Evolutionary conservation across 768 basidiomycete species (phyloP).

Genomic region (Artomyces pyxidatus): DNA sequence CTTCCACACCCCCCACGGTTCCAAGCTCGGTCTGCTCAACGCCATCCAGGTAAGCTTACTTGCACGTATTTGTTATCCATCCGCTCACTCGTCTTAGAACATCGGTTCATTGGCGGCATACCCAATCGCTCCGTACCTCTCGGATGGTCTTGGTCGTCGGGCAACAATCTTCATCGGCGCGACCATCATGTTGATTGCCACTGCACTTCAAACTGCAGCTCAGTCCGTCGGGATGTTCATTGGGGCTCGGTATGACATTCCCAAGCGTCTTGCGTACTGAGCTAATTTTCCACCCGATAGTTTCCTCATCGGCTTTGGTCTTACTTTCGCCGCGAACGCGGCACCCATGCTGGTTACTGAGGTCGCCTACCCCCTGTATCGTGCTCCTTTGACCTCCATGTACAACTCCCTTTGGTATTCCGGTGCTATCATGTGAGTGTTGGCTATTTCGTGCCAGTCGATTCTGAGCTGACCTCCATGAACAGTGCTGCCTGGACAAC

Average conservation of each 20-base stretch:
- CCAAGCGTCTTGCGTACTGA: background rate
- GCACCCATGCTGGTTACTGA: slow-evolving; percentile 84
- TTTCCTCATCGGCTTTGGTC: slow-evolving; percentile 70
- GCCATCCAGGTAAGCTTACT: slow-evolving; percentile 51
- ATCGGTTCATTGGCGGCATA: slow-evolving; percentile 62
- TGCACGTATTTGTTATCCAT: slow-evolving; percentile 37
- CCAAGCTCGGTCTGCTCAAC: slow-evolving; percentile 33
- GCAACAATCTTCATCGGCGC: slow-evolving; percentile 61
- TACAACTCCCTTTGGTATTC: slow-evolving; percentile 88
- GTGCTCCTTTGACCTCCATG: slow-evolving; percentile 66
- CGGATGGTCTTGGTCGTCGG: slow-evolving; percentile 67
- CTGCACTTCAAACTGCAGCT: slow-evolving; percentile 63
- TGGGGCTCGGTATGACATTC: slow-evolving; percentile 51
- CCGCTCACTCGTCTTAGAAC: slow-evolving; percentile 33
- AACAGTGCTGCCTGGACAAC: slow-evolving; percentile 68
- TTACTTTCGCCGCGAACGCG: slow-evolving; percentile 66
- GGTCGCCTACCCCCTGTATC: slow-evolving; percentile 77
- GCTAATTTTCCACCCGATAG: slow-evolving; percentile 20
- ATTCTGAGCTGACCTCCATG: background rate
- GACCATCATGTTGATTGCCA: slow-evolving; percentile 59
- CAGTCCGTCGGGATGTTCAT: slow-evolving; percentile 73
- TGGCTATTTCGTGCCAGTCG: background rate
- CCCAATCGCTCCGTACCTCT: slow-evolving; percentile 63
- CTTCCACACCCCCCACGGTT: background rate
- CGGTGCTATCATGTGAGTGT: slow-evolving; percentile 62